Evolutionary conservation across 768 basidiomycete species (phyloP).

Genomic region (Kwoniella shandongensis): DNA sequence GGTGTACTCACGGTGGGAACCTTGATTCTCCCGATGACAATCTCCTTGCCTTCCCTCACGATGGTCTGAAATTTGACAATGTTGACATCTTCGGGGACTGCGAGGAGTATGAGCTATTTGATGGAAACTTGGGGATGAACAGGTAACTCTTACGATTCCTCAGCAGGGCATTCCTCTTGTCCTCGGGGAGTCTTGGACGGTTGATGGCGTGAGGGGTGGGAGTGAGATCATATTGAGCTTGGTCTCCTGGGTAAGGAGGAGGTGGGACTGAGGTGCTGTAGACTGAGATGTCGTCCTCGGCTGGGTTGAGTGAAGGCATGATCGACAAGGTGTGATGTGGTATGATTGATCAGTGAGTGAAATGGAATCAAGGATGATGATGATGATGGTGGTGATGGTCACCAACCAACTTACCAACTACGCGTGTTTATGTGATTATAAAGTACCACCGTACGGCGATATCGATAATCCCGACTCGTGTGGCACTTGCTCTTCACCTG

Average conservation of each 20-base stretch:
- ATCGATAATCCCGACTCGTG: neutral
- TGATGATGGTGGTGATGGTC: neutral
- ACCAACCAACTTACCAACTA: neutral
- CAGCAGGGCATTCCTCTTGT: conserved; percentile 37
- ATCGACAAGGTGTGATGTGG: too few relatives aligned
- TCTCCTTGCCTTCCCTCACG: conserved; percentile 79
- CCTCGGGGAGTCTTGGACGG: conserved; percentile 39
- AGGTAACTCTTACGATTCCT: conserved; percentile 25
- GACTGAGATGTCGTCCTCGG: conserved; percentile 25
- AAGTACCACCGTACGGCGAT: conserved; percentile 1
- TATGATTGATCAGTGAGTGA: too few relatives aligned
- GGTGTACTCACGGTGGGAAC: conserved; percentile 71
- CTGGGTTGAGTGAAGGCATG: conserved; percentile 4
- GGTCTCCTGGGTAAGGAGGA: conserved; percentile 33
- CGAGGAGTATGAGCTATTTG: neutral
- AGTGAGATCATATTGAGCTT: conserved; percentile 31
- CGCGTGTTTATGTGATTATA: neutral
- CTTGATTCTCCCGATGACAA: conserved; percentile 85
- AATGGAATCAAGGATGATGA: neutral
- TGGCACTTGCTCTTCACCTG: too few relatives aligned
- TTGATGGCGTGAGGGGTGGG: conserved; percentile 36
- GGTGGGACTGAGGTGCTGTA: conserved; percentile 38
- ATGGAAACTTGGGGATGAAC: neutral
- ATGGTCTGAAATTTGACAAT: conserved; percentile 88
- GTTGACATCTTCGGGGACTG: conserved; percentile 49